A percentile compares a stretch with the other conserved stretches of the same genome.
Conservation (phyloP, 1,139 yeast species). For the Wickerhamiella pararugosa region DNA sequence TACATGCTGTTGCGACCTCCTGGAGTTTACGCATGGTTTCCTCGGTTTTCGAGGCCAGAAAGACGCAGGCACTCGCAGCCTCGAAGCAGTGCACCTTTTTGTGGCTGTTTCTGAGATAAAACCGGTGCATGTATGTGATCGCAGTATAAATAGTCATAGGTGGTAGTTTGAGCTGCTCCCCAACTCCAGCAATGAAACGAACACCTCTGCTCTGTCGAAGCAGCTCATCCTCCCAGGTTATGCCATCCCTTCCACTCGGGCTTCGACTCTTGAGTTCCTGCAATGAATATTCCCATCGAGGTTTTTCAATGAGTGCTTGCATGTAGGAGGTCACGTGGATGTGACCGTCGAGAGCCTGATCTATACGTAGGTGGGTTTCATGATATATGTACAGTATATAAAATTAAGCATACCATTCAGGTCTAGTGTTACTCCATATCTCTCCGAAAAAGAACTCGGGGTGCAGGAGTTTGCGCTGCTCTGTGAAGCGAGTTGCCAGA, state of each 20-base stretch:
- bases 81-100: constrained; percentile 30
- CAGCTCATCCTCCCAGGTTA: constrained; percentile 29
- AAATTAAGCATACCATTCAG: constrained; percentile 12
- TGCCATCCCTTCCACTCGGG: constrained; percentile 28
- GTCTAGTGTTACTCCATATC: constrained; percentile 12
- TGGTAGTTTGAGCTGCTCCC: constrained; percentile 31
- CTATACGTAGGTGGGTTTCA: too few species aligned
- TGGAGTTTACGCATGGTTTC: constrained; percentile 34
- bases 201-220: constrained; percentile 34
- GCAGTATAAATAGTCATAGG: constrained; percentile 36
- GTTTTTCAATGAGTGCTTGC: constrained; percentile 14
- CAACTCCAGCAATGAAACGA: constrained; percentile 31
- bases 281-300: constrained; percentile 15
- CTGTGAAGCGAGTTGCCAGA: constrained; percentile 32
- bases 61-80: constrained; percentile 35
- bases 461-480: constrained; percentile 21
- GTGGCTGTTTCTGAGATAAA: constrained; percentile 33
- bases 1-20: constrained; percentile 34
- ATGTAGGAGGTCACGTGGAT: constrained; percentile 4
- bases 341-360: too few species aligned
- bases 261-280: constrained; percentile 11
- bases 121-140: constrained; percentile 35
- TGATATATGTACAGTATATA: too few species aligned
- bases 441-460: constrained; percentile 19
- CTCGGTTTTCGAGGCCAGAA: constrained; percentile 38